Conservation (phyloP, 129 eudicot species). For the Gnaphalium uliginosum region DNA sequence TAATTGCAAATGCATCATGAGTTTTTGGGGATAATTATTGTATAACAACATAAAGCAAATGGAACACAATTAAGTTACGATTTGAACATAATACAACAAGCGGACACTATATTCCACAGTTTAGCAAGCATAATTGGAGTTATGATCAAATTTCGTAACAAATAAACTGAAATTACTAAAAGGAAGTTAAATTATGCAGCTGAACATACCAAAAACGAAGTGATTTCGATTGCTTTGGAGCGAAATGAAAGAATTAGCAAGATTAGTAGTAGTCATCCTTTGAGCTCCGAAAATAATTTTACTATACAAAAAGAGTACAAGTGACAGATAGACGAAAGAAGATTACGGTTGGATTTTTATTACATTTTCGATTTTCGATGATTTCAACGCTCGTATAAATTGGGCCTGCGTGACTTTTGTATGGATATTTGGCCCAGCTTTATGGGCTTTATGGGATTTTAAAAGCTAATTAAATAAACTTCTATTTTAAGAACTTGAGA, state of each 20-base stretch:
- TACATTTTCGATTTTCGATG: slow-evolving; percentile 22
- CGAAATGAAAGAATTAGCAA: slow-evolving; percentile 42
- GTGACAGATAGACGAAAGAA: slow-evolving; percentile 10
- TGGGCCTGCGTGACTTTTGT: no score
- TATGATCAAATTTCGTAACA: slow-evolving; percentile 14
- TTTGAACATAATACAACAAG: not conserved
- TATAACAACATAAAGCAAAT: not conserved
- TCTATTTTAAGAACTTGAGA: no score
- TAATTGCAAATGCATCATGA: slow-evolving; percentile 9
- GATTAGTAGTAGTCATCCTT: slow-evolving; percentile 36
- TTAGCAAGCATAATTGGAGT: not conserved
- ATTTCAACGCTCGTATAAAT: not conserved
- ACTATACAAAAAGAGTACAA: not conserved
- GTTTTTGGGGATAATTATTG: not conserved
- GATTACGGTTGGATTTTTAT: slow-evolving; percentile 23
- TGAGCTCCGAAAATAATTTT: not conserved
- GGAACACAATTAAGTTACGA: slow-evolving; percentile 10
- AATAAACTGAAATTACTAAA: slow-evolving; percentile 10
- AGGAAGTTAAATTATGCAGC: slow-evolving; percentile 10
- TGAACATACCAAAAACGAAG: slow-evolving; percentile 32
- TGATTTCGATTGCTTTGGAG: slow-evolving; percentile 26
- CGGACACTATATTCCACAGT: not conserved
- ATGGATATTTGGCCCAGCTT: not conserved
- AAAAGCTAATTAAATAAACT: no score
- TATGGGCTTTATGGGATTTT: not conserved